Evolutionary conservation across 306 rosid species (phyloP), one percentile per base, ranked within the genome.

Genomic region (Citrullus amarus): DNA sequence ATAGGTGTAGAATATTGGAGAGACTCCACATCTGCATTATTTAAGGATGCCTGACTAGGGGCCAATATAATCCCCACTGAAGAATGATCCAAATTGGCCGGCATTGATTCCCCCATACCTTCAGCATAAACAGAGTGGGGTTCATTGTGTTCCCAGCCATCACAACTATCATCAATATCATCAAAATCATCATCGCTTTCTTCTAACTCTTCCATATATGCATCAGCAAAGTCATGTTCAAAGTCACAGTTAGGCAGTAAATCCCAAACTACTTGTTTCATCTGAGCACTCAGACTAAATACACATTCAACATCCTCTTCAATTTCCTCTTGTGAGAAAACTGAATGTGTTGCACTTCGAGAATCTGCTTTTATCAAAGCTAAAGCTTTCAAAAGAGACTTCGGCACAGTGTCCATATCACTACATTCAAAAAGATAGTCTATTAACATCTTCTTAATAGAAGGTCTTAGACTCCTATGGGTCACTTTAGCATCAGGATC

Each of bases 371-470:
- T 87, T 67, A 92, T 85, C 78, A 79, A 48, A 79, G 83, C 88
- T 70, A 95, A 68, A 34, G 87, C 73, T 78, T 91, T 77, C 63
- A 60, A 76, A 66, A 95, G 79, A 39, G 86, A 81, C 82, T 82
- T 81, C 0, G 97, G 98, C 75, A 90, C 81, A 30, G 71, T 57
- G 80, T 87, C 93, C 91, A 92, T 84, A 81, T 92, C 93, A 84
- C 82, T 53, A 80, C 93, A 92, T 82, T 86, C 84, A 8, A 88
- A 86, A 66, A 95, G 97, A 81, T 74, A 91, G 13, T 87, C 91
- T 28, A 87, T 89, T 81, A 95, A 86, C 82, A 90, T 56, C 66
- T 53, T 88, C 79, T 53, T 81, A 79, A 95, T 78, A 72, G 88
- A 85, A 65, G 65, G 3, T 68, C 93, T 85, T 71, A 91, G 69